Percentiles rank a stretch among this genome's conserved stretches.
phyloP scores from a whole-genome alignment of 305 asterid genomes.

The Withania somnifera region DNA sequence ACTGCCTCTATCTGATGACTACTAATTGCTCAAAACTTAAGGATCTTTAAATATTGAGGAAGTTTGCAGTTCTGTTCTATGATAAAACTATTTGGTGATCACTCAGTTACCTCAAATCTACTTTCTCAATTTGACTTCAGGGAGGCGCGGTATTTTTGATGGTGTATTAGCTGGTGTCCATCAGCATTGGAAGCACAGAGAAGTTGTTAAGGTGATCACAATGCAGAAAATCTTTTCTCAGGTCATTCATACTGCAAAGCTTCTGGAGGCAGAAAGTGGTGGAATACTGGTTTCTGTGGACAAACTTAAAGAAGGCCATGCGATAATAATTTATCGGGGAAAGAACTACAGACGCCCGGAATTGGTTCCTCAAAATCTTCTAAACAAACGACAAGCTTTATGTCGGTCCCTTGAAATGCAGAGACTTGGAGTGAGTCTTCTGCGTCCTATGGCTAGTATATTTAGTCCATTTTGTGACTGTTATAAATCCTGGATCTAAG shows the following conservation, averaged over 20 bases:
- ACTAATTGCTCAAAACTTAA: background rate
- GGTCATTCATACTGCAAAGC: slow-evolving; percentile 56
- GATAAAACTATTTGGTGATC: background rate
- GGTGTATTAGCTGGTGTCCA: slow-evolving; percentile 87
- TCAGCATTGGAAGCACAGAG: slow-evolving; percentile 98
- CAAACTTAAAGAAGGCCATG: slow-evolving; percentile 90
- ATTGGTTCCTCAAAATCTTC: slow-evolving; percentile 31
- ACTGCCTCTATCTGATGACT: background rate
- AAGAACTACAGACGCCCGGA: slow-evolving; percentile 83
- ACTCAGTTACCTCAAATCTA: background rate
- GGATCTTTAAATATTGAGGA: background rate
- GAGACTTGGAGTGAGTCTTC: slow-evolving; percentile 74
- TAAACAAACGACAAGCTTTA: slow-evolving; percentile 70
- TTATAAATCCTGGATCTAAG: background rate
- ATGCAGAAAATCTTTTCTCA: slow-evolving; percentile 67
- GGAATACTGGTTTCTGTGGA: slow-evolving; percentile 61
- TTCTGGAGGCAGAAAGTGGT: slow-evolving; percentile 61
- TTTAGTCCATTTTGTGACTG: background rate
- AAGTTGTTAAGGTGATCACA: slow-evolving; percentile 77
- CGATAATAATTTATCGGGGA: slow-evolving; percentile 83
- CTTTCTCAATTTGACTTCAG: slow-evolving; percentile 30
- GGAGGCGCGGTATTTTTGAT: slow-evolving; percentile 89
- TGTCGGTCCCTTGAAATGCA: slow-evolving; percentile 75
- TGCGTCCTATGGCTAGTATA: background rate
- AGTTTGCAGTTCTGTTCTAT: background rate